Percentiles rank a stretch among this genome's conserved stretches.
Conservation (phyloP, 2,329 filamentous ascomycete species). For the Fusarium kyushuense region DNA sequence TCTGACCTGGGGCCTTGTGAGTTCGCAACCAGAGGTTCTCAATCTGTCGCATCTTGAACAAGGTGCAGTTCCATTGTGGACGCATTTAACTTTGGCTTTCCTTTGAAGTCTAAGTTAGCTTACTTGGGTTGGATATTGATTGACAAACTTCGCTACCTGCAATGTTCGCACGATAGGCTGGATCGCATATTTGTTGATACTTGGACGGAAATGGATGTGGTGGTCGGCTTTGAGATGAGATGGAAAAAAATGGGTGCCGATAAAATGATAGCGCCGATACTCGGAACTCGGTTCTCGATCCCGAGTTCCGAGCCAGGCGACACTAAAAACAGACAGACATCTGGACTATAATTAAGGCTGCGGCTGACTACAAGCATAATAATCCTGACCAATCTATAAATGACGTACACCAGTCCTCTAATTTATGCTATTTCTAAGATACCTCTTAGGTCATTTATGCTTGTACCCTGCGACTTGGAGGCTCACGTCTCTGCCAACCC, state of each 20-base stretch:
- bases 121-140: accelerated
- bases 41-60: constrained; percentile 50
- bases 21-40: constrained; percentile 43
- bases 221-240: constrained; percentile 25
- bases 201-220: constrained; percentile 3
- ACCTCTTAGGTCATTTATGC: too few relatives aligned
- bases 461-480: too few relatives aligned
- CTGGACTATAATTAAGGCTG: too few relatives aligned
- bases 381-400: too few relatives aligned
- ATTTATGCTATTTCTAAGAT: too few relatives aligned
- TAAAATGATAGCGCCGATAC: constrained; percentile 6
- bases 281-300: constrained; percentile 21
- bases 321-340: neutral
- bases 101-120: constrained; percentile 21
- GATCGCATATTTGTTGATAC: constrained; percentile 47
- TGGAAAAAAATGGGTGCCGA: constrained; percentile 1
- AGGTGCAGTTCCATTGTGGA: constrained; percentile 49
- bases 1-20: constrained; percentile 34
- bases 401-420: too few relatives aligned
- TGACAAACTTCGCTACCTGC: constrained; percentile 40
- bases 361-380: too few relatives aligned
- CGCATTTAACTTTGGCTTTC: constrained; percentile 53
- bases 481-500: too few relatives aligned
- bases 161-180: constrained; percentile 53
- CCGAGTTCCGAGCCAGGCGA: neutral